phyloP scores from a whole-genome alignment of 371 early-diverging fungal species.

The Umbelopsis sp. region DNA sequence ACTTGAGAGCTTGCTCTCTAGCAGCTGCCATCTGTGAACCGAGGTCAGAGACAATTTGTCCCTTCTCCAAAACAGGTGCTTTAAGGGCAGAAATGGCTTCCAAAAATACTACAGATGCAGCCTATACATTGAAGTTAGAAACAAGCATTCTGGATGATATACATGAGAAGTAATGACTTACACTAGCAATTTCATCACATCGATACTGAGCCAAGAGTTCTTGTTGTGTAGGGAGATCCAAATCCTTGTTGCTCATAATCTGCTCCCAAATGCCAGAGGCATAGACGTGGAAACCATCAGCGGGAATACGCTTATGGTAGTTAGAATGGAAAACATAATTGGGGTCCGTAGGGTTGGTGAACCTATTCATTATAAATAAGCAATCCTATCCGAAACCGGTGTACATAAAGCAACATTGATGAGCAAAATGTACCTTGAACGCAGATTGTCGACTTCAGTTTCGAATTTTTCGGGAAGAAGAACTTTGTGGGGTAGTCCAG shows the following conservation, averaged over 20 bases:
- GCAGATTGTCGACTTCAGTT: conserved; percentile 66
- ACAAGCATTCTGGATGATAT: background rate
- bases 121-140: conserved; percentile 30
- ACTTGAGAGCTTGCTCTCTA: conserved; percentile 60
- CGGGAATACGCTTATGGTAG: conserved; percentile 93
- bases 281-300: conserved; percentile 92
- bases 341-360: conserved; percentile 67
- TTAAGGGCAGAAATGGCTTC: conserved; percentile 64
- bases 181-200: conserved; percentile 95
- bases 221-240: conserved; percentile 98
- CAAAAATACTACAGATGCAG: conserved; percentile 73
- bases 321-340: conserved; percentile 85
- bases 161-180: conserved; percentile 20
- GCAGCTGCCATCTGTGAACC: conserved; percentile 70
- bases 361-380: conserved; percentile 43
- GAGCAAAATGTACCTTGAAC: conserved; percentile 57
- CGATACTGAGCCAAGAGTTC: conserved; percentile 97
- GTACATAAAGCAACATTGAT: no score
- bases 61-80: conserved; percentile 70
- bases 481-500: conserved; percentile 92
- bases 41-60: conserved; percentile 75
- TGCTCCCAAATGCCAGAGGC: conserved; percentile 94
- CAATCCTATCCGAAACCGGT: no score
- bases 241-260: conserved; percentile 90
- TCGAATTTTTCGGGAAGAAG: conserved; percentile 87